Evolutionary conservation across 2,329 filamentous ascomycete genomes (phyloP).

Genomic region (Endothia cerciana): DNA sequence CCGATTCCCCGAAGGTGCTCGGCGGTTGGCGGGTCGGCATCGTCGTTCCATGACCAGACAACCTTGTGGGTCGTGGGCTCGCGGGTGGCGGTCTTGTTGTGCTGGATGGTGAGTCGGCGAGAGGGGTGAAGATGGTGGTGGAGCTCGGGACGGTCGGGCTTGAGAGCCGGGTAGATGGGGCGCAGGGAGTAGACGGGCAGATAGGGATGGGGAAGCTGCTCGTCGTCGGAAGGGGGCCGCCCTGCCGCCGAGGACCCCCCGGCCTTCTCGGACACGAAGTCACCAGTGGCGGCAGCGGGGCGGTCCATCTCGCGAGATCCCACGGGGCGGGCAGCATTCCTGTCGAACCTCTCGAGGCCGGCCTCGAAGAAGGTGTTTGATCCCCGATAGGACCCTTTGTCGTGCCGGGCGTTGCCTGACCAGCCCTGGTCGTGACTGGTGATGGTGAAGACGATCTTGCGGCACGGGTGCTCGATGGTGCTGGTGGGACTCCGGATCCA

Average conservation of each 20-base stretch:
- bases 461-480: slow-evolving; percentile 52
- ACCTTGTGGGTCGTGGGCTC: slow-evolving; percentile 49
- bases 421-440: slow-evolving; percentile 63
- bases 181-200: slow-evolving; percentile 36
- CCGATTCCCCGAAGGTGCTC: slow-evolving; percentile 47
- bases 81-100: slow-evolving; percentile 45
- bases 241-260: neutral
- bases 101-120: slow-evolving; percentile 50
- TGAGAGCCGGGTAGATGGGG: slow-evolving; percentile 22
- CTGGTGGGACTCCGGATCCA: slow-evolving; percentile 47
- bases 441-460: slow-evolving; percentile 65
- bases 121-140: slow-evolving; percentile 43
- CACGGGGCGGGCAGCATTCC: slow-evolving; percentile 16
- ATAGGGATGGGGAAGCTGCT: slow-evolving; percentile 17
- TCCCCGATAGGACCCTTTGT: slow-evolving; percentile 46
- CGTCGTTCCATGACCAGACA: slow-evolving; percentile 58
- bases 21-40: slow-evolving; percentile 47
- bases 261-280: neutral
- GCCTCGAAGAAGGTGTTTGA: slow-evolving; percentile 69
- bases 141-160: slow-evolving; percentile 36
- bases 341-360: slow-evolving; percentile 60
- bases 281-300: neutral
- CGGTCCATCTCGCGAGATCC: slow-evolving; percentile 10
- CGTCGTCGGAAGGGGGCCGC: slow-evolving; percentile 1
- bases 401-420: slow-evolving; percentile 29